Percentiles rank a stretch among this genome's conserved stretches.
Evolutionary conservation across 108 stramenopile genomes (phyloP).

Genomic region (Nannochloropsis gaditana): DNA sequence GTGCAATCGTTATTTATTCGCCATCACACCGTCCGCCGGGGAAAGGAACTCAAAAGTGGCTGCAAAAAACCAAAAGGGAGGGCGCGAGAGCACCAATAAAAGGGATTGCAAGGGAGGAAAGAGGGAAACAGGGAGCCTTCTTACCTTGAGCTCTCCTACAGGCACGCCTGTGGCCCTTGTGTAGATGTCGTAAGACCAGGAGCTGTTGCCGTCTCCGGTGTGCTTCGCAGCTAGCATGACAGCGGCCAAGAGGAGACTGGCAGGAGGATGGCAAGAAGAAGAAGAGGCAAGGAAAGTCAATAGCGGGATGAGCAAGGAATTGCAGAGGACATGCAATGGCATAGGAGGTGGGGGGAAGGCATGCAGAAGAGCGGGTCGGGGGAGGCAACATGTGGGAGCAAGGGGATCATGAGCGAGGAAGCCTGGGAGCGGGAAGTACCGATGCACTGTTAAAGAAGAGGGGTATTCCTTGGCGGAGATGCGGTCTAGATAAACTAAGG

Average conservation of each 20-base stretch:
- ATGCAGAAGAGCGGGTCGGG: background rate
- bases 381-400: background rate
- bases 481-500: background rate
- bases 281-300: background rate
- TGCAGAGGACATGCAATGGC: too few relatives aligned
- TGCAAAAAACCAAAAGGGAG: background rate
- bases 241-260: background rate
- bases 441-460: background rate
- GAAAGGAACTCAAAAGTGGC: background rate
- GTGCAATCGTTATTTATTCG: background rate
- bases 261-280: background rate
- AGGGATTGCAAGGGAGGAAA: background rate
- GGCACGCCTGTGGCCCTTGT: background rate
- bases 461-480: background rate
- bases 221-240: background rate
- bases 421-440: background rate
- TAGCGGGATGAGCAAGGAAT: background rate
- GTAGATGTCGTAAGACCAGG: background rate
- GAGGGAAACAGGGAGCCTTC: background rate
- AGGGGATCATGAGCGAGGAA: background rate
- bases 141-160: background rate
- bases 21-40: too few relatives aligned
- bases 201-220: background rate
- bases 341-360: background rate
- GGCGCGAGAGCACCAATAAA: background rate